A percentile compares a stretch with the other conserved stretches of the same genome.
phyloP scores from a whole-genome alignment of 1,284 basidiomycete species.

The Afroboletus lepidellus region DNA sequence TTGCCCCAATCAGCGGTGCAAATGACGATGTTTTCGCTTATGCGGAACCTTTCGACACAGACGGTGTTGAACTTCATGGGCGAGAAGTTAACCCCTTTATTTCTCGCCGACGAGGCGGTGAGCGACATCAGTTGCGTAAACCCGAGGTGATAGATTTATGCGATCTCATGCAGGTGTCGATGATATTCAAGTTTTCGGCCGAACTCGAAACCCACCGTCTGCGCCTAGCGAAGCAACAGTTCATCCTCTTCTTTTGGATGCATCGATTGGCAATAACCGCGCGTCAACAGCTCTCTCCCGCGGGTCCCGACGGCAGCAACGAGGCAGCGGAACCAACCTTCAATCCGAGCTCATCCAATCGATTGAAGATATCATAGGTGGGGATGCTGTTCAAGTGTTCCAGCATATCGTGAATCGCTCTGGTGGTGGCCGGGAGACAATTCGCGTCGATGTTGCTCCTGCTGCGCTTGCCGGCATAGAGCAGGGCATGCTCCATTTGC shows the following conservation, averaged over 20 bases:
- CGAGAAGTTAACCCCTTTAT: slow-evolving; percentile 51
- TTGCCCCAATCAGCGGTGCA: slow-evolving; percentile 30
- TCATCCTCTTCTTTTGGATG: slow-evolving; percentile 82
- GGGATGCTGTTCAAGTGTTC: slow-evolving; percentile 79
- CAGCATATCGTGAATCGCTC: slow-evolving; percentile 72
- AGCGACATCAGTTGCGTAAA: slow-evolving; percentile 19
- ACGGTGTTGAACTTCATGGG: slow-evolving; percentile 33
- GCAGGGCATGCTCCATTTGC: slow-evolving; percentile 46
- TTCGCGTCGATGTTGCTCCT: slow-evolving; percentile 70
- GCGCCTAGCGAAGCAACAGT: slow-evolving; percentile 64
- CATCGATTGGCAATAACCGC: slow-evolving; percentile 45
- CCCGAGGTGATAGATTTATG: slow-evolving; percentile 2
- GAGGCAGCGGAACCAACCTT: slow-evolving; percentile 47
- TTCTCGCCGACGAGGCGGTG: slow-evolving; percentile 53
- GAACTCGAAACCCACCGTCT: slow-evolving; percentile 48
- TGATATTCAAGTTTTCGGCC: slow-evolving; percentile 61
- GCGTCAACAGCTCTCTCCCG: slow-evolving; percentile 47
- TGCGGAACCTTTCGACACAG: slow-evolving; percentile 47
- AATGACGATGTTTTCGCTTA: slow-evolving; percentile 55
- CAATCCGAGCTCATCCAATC: slow-evolving; percentile 70
- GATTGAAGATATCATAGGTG: slow-evolving; percentile 81
- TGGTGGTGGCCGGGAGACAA: slow-evolving; percentile 57
- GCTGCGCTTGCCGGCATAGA: slow-evolving; percentile 58
- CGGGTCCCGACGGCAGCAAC: slow-evolving; percentile 54
- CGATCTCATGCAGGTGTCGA: slow-evolving; percentile 42